Conservation (phyloP, 2,329 filamentous ascomycete genomes). For the Talaromyces sp. region DNA sequence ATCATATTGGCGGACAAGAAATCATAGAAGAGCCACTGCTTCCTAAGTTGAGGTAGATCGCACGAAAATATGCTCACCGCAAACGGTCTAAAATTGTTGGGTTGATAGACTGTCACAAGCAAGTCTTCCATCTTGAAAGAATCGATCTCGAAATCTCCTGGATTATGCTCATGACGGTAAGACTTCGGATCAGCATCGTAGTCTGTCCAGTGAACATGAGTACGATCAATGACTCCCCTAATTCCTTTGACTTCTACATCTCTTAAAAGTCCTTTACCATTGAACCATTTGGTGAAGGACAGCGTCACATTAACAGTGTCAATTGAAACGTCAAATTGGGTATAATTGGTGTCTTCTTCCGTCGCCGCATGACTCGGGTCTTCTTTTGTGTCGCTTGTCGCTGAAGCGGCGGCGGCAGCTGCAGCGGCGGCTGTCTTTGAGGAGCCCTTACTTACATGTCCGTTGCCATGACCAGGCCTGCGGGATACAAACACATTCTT, state of each 20-base stretch:
- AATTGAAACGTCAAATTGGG: conserved; percentile 92
- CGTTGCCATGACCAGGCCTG: conserved; percentile 74
- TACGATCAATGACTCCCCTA: conserved; percentile 86
- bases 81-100: conserved; percentile 86
- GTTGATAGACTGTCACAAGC: conserved; percentile 86
- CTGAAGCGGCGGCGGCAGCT: conserved; percentile 75
- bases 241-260: conserved; percentile 95
- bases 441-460: conserved; percentile 89
- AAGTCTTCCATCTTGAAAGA: conserved; percentile 95
- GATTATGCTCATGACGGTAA: conserved; percentile 80
- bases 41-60: conserved; percentile 85
- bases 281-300: conserved; percentile 99
- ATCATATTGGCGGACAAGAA: conserved; percentile 93
- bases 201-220: conserved; percentile 69
- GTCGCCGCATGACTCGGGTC: conserved; percentile 40
- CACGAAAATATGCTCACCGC: conserved; percentile 94
- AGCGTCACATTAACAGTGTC: conserved; percentile 94
- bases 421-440: conserved; percentile 78
- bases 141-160: conserved; percentile 95
- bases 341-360: conserved; percentile 91
- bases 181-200: conserved; percentile 75
- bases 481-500: conserved; percentile 94
- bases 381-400: conserved; percentile 47
- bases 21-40: conserved; percentile 98
- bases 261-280: conserved; percentile 83